Evolutionary conservation across 257 asterid genomes (phyloP).

Genomic region (Solanum chilense): DNA sequence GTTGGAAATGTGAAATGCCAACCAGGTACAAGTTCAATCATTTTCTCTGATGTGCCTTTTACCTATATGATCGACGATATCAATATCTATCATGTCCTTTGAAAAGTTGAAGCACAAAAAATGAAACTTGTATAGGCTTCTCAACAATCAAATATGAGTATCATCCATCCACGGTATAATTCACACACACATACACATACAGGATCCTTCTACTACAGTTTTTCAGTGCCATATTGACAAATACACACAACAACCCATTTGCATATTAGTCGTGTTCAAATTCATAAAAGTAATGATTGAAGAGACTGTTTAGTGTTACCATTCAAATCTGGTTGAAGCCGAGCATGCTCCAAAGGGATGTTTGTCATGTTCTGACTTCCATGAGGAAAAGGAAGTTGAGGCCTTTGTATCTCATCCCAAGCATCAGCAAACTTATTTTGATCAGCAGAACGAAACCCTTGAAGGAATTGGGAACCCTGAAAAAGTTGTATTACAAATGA

Average conservation of each 20-base stretch:
- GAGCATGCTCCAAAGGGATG: conserved; percentile 48
- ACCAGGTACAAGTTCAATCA: neutral
- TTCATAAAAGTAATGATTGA: neutral
- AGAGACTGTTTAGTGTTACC: conserved; percentile 33
- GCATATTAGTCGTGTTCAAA: neutral
- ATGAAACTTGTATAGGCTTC: neutral
- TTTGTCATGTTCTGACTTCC: conserved; percentile 38
- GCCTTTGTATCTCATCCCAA: conserved; percentile 88
- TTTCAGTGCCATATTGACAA: neutral
- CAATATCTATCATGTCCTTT: neutral
- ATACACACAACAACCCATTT: neutral
- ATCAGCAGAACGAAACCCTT: conserved; percentile 68
- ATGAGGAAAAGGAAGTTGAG: conserved; percentile 45
- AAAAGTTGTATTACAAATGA: neutral
- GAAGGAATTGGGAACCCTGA: conserved; percentile 83
- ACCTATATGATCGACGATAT: neutral
- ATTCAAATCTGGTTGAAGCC: conserved; percentile 46
- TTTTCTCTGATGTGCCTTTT: neutral
- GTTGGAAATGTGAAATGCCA: neutral
- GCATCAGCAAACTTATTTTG: conserved; percentile 72
- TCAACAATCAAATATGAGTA: neutral
- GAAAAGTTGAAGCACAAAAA: neutral
- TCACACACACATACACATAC: neutral
- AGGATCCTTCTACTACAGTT: neutral
- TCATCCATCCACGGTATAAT: neutral